phyloP scores from a whole-genome alignment of 345 rosid species.

The Arabis alpina region DNA sequence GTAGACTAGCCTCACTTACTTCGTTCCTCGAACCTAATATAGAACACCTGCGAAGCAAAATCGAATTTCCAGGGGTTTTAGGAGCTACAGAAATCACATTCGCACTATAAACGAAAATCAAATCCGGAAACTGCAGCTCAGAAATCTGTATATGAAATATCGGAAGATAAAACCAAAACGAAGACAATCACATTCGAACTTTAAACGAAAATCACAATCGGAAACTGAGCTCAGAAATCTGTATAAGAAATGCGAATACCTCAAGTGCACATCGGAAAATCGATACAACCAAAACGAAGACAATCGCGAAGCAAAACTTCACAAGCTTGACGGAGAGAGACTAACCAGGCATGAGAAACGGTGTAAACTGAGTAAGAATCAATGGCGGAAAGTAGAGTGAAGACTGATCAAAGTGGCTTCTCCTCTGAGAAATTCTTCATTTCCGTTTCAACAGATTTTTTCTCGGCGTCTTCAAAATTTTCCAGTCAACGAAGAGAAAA shows the following conservation, averaged over 20 bases:
- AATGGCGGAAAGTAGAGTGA: constrained; percentile 14
- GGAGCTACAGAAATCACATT: not conserved
- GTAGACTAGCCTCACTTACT: constrained; percentile 16
- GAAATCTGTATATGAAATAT: not conserved
- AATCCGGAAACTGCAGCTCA: not conserved
- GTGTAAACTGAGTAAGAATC: not conserved
- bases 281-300: not conserved
- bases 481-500: too few relatives aligned
- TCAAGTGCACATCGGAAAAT: not conserved
- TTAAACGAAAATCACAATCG: not conserved
- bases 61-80: not conserved
- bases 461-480: too few relatives aligned
- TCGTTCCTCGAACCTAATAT: constrained; percentile 12
- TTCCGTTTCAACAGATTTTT: too few relatives aligned
- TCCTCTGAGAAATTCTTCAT: too few relatives aligned
- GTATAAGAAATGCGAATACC: not conserved
- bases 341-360: not conserved
- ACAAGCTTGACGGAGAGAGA: not conserved
- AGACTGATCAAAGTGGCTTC: too few relatives aligned
- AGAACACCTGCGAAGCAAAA: constrained; percentile 46
- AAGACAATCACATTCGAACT: not conserved
- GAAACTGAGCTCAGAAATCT: not conserved
- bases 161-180: not conserved
- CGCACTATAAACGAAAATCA: not conserved
- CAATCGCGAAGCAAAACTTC: not conserved